These are phyloP conservation scores for Linderina pennispora DNA, from an alignment of 192 early-diverging fungal species.

Conservation along the genomic window DNA sequence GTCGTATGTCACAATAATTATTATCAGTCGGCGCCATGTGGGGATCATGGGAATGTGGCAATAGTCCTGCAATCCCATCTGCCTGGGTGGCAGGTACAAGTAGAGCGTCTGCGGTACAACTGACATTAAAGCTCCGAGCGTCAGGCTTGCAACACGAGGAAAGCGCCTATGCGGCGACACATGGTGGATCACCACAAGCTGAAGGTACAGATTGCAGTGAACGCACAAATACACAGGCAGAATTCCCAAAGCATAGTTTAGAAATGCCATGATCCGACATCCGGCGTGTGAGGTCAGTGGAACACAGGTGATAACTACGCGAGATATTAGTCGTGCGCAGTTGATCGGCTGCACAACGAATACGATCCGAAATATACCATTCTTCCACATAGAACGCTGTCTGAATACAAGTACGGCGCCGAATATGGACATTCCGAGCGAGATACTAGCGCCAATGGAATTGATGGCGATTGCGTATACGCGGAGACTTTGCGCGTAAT, in stretches of 20 bases:
- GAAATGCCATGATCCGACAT: constrained; percentile 19
- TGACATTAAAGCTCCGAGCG: neutral
- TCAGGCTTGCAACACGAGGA: neutral
- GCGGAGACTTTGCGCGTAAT: too few species aligned
- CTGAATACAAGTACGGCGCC: neutral
- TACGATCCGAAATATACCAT: constrained; percentile 1
- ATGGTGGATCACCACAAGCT: neutral
- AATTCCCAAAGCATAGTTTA: constrained; percentile 5
- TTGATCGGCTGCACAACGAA: constrained; percentile 25
- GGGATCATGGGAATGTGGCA: neutral
- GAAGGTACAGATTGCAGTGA: neutral
- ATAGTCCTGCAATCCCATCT: neutral
- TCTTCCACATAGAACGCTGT: neutral
- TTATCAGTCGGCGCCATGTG: neutral
- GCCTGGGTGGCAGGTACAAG: neutral
- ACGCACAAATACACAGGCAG: constrained; percentile 12
- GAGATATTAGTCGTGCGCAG: constrained; percentile 12
- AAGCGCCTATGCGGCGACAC: neutral
- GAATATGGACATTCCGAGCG: neutral
- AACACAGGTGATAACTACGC: constrained; percentile 5
- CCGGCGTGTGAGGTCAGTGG: constrained; percentile 9
- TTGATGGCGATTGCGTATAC: too few species aligned
- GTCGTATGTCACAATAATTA: neutral
- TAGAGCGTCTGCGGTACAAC: neutral
- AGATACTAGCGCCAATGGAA: too few species aligned